Base-by-base conservation (phyloP, 768 basidiomycete genomes). In the Mycena crocata region DNA sequence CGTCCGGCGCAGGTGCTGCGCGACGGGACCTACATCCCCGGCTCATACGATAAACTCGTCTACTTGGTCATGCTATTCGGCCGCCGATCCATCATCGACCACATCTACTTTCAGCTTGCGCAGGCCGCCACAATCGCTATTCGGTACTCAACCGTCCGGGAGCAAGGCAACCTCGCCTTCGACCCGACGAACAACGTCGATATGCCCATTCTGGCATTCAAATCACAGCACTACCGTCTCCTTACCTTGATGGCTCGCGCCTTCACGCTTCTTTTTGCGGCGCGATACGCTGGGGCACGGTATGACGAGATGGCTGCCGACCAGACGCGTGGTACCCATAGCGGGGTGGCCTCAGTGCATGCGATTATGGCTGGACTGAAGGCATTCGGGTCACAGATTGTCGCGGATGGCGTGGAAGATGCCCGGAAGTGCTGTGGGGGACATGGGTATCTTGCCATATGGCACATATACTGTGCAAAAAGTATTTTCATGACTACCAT, bases 371-470 rank as follows among this genome's bases (percentile, higher is more conserved):
- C 75, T 13, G 67, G 63, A 15, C 57, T 75, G 34, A 76, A 75
- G 39, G 75, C 72, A 30, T 76, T 68, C 50, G 51, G 51, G 15
- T 55, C 74, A 1, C 74, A 76, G 46, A 57, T 39, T 21, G 67
- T 71, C 13, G 67, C 70, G 3, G 74, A 74, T 48, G 74, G 72
- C 21, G 69, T 65, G 21, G 74, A 76, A 49, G 75, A 76, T 59
- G 72, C 74, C 2, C 65, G 75, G 28, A 73, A 66, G 39, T 72
- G 74, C 31, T 75, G 73, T 52, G 75, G 74, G 1, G 71, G 74
- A 0, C 72, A 73, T 63, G 75, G 74, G 17, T 72, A 73, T 37
- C 35, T 37, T 17, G 35, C 35, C 17, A 37, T 37, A 17, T 37
- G n/a, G n/a, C n/a, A n/a, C n/a, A n/a, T n/a, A n/a, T n/a, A n/a